These are phyloP conservation scores for Sphaceloma murrayae DNA, from an alignment of 2,329 filamentous ascomycete genomes.

Conservation along the genomic window DNA sequence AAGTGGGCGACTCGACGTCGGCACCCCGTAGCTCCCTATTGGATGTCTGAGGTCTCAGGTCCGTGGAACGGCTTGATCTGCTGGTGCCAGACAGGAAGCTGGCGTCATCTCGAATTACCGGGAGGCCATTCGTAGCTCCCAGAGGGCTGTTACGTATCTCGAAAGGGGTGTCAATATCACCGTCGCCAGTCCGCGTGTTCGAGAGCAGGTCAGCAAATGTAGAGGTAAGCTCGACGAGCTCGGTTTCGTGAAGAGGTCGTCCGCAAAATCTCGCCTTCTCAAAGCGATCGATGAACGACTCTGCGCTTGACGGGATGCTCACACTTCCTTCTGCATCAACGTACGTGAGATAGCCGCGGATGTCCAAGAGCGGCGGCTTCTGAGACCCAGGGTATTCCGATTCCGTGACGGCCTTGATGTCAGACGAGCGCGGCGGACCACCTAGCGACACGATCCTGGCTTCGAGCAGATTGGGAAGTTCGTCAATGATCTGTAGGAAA, in stretches of 20 bases:
- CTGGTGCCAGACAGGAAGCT: no score
- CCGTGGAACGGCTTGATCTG: no score
- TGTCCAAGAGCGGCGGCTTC: slow-evolving; percentile 57
- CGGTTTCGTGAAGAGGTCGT: slow-evolving; percentile 53
- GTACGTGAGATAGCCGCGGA: slow-evolving; percentile 69
- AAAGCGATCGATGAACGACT: slow-evolving; percentile 63
- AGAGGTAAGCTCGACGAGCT: slow-evolving; percentile 73
- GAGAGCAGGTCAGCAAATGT: slow-evolving; percentile 73
- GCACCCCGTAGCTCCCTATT: background rate
- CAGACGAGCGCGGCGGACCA: slow-evolving; percentile 29
- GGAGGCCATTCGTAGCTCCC: background rate
- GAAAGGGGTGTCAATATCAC: slow-evolving; percentile 20
- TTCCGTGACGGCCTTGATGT: slow-evolving; percentile 58
- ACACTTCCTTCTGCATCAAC: slow-evolving; percentile 59
- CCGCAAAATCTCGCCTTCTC: slow-evolving; percentile 78
- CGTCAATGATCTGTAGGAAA: slow-evolving; percentile 69
- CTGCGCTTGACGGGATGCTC: slow-evolving; percentile 39
- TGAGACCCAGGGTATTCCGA: slow-evolving; percentile 50
- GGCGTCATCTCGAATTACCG: background rate
- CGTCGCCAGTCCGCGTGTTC: slow-evolving; percentile 48
- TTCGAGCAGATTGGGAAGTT: slow-evolving; percentile 83
- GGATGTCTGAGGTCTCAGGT: no score
- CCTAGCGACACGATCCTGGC: slow-evolving; percentile 80
- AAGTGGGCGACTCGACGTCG: background rate
- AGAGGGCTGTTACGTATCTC: background rate